Conservation (phyloP, 495 filamentous ascomycete genomes). For the Lentithecium fluviatile region DNA sequence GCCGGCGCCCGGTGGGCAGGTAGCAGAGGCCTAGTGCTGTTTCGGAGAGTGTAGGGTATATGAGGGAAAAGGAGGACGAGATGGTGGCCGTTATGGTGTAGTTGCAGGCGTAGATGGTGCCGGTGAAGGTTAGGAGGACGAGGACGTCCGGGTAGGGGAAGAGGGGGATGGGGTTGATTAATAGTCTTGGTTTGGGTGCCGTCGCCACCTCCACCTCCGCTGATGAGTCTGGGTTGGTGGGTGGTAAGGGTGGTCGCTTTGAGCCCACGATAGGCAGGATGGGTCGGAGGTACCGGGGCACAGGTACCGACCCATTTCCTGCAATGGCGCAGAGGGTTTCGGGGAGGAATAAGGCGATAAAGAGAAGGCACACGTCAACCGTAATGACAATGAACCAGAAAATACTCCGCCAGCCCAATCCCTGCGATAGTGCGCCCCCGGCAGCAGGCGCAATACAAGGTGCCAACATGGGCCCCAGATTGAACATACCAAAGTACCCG, state of each 20-base stretch:
- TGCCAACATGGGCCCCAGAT: slow-evolving; percentile 9
- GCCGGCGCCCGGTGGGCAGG: slow-evolving; percentile 53
- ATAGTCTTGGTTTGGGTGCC: slow-evolving; percentile 46
- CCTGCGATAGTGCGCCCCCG: slow-evolving; percentile 17
- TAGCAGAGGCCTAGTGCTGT: slow-evolving; percentile 48
- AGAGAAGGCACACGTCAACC: slow-evolving; percentile 3
- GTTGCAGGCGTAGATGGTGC: slow-evolving; percentile 5
- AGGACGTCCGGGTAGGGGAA: slow-evolving; percentile 44
- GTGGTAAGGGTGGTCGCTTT: too few relatives aligned
- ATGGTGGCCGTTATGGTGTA: slow-evolving; percentile 12
- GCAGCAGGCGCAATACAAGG: slow-evolving; percentile 12
- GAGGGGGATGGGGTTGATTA: slow-evolving; percentile 37
- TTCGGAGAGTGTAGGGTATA: slow-evolving; percentile 4
- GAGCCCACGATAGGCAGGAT: slow-evolving; percentile 1
- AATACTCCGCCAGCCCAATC: slow-evolving; percentile 19
- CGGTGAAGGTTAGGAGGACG: slow-evolving; percentile 2
- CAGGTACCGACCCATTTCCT: slow-evolving; percentile 10
- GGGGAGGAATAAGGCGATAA: slow-evolving; percentile 15
- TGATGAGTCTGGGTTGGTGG: too few relatives aligned
- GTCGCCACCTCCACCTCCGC: too few relatives aligned
- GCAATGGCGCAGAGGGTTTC: too few relatives aligned
- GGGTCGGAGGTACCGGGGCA: not conserved
- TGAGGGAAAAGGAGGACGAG: not conserved
- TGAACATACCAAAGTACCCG: slow-evolving; percentile 55
- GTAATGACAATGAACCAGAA: slow-evolving; percentile 26